phyloP scores from a whole-genome alignment of 306 rosid species.

The Alnus glutinosa region DNA sequence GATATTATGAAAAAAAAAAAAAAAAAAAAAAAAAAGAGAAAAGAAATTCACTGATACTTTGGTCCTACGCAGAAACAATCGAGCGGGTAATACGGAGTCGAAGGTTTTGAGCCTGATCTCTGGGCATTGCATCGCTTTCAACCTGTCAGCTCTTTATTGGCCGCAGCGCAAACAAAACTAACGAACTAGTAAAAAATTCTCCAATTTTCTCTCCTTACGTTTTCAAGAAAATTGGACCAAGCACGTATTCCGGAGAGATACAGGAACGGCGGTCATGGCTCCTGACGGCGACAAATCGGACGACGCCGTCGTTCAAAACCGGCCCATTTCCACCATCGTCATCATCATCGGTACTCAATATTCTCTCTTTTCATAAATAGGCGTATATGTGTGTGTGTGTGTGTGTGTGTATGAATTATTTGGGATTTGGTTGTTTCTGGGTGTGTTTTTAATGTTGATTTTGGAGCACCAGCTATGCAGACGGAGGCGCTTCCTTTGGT shows the following conservation, averaged over 20 bases:
- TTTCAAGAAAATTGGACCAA: not conserved
- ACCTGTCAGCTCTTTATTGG: not conserved
- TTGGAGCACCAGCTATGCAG: constrained; percentile 76
- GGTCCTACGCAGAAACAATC: too few relatives aligned
- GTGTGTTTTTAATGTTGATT: constrained; percentile 11
- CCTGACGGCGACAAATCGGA: constrained; percentile 46
- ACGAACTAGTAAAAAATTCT: not conserved
- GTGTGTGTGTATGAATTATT: not conserved
- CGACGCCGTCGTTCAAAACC: constrained; percentile 41
- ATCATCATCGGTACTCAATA: constrained; percentile 58
- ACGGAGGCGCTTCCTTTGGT: constrained; percentile 90
- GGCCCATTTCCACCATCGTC: constrained; percentile 64
- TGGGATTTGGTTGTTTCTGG: constrained; percentile 6
- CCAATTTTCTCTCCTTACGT: not conserved
- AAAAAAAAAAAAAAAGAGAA: too few relatives aligned
- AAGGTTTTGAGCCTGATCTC: too few relatives aligned
- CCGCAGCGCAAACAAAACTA: not conserved
- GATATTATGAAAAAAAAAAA: too few relatives aligned
- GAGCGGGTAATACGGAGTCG: too few relatives aligned
- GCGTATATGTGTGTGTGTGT: not conserved
- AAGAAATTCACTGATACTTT: too few relatives aligned
- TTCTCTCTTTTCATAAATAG: not conserved
- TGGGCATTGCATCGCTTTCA: not conserved
- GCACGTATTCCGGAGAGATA: not conserved
- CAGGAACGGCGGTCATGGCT: constrained; percentile 35